A percentile compares a stretch with the other conserved stretches of the same genome.
Conservation (phyloP, 2,329 filamentous ascomycete genomes). For the Zasmidium cellare region DNA sequence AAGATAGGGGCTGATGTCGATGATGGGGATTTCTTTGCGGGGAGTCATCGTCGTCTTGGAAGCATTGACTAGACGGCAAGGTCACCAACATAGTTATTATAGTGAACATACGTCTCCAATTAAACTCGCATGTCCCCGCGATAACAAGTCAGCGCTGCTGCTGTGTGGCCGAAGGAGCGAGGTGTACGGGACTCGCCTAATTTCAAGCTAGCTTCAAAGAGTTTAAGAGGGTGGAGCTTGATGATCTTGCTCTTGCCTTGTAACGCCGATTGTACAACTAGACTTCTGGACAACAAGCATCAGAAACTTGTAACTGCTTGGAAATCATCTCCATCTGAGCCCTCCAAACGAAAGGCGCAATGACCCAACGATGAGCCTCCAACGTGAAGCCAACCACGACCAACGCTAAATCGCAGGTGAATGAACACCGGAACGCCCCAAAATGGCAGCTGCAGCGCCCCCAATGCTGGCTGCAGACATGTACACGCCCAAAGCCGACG, state of each 20-base stretch:
- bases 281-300: background rate
- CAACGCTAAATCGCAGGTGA: background rate
- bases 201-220: background rate
- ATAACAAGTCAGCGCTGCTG: constrained; percentile 3
- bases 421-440: background rate
- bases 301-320: no score
- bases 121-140: background rate
- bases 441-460: constrained; percentile 10
- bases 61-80: no score
- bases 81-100: background rate
- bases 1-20: constrained; percentile 44
- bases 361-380: no score
- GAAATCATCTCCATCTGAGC: no score
- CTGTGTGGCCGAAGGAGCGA: background rate
- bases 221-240: background rate
- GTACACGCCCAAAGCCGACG: constrained; percentile 5
- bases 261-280: no score
- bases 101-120: background rate
- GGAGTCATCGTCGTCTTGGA: background rate
- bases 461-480: constrained; percentile 11
- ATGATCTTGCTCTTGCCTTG: background rate
- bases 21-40: constrained; percentile 36
- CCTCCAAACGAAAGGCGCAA: no score
- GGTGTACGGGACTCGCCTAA: background rate
- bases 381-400: no score